phyloP scores from a whole-genome alignment of 202 grass and related monocot genomes.

The Bolboschoenoplectus hybrid region DNA sequence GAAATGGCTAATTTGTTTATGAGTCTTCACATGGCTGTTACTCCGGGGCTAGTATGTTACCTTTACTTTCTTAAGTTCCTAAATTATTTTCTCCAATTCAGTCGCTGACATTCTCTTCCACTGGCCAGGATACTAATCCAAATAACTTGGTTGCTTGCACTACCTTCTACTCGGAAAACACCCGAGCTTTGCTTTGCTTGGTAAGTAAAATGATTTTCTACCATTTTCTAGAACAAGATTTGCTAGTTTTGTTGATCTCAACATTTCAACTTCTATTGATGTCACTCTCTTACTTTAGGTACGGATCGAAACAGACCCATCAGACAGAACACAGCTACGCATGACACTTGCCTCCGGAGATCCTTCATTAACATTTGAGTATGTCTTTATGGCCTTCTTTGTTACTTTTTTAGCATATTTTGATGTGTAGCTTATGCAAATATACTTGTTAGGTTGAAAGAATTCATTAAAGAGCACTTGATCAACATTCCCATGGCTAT shows the following conservation, averaged over 20 bases:
- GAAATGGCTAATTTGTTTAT: constrained; percentile 84
- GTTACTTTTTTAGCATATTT: constrained; percentile 13
- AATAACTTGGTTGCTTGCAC: constrained; percentile 91
- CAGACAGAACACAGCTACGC: constrained; percentile 93
- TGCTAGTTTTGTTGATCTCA: background rate
- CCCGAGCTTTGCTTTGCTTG: constrained; percentile 78
- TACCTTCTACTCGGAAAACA: constrained; percentile 93
- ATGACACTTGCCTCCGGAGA: constrained; percentile 91
- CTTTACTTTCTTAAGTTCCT: constrained; percentile 24
- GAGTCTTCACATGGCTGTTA: constrained; percentile 78
- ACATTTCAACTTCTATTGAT: background rate
- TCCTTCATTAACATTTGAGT: constrained; percentile 95
- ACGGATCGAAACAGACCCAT: constrained; percentile 94
- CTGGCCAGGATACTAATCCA: constrained; percentile 77
- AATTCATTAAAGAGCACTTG: constrained; percentile 91
- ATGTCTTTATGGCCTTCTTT: constrained; percentile 31
- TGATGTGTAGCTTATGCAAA: constrained; percentile 19
- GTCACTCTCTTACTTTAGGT: constrained; percentile 46
- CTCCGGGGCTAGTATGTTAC: constrained; percentile 89
- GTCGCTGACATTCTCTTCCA: constrained; percentile 39
- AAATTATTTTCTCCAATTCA: constrained; percentile 30
- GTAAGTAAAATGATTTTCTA: constrained; percentile 46
- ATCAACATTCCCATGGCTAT: constrained; percentile 61
- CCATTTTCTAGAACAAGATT: constrained; percentile 23
- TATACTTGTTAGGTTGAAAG: constrained; percentile 76